Conservation (phyloP, 148 eudicot genomes). For the Camellia sinensis region DNA sequence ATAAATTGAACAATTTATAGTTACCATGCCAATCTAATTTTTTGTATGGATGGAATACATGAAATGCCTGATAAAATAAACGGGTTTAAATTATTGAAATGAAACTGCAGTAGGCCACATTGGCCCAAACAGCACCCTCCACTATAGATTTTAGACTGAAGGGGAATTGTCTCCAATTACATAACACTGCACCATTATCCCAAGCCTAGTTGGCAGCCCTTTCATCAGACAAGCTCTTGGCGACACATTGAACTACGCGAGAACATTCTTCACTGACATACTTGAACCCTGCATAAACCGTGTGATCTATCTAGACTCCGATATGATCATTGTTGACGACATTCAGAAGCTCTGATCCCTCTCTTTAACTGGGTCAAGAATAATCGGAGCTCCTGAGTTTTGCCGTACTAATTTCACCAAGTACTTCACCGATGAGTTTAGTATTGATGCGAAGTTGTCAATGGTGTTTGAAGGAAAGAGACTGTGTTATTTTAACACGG, state of each 20-base stretch:
- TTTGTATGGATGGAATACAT: too few relatives aligned
- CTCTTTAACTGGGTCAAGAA: constrained; percentile 21
- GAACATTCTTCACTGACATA: constrained; percentile 30
- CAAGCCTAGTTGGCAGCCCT: background rate
- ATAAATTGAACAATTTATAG: too few relatives aligned
- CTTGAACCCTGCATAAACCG: constrained; percentile 26
- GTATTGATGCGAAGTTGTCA: constrained; percentile 23
- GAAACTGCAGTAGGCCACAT: too few relatives aligned
- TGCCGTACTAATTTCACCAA: constrained; percentile 31
- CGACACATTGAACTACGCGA: constrained; percentile 40
- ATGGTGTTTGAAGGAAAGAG: constrained; percentile 25
- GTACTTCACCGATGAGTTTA: constrained; percentile 31
- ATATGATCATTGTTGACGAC: constrained; percentile 34
- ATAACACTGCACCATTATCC: too few relatives aligned
- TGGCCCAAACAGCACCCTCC: too few relatives aligned
- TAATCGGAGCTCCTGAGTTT: constrained; percentile 39
- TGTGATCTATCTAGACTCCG: constrained; percentile 42
- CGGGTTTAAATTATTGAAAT: too few relatives aligned
- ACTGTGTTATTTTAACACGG: constrained; percentile 46
- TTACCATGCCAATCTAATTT: too few relatives aligned
- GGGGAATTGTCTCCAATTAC: too few relatives aligned
- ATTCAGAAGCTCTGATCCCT: constrained; percentile 29
- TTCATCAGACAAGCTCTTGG: constrained; percentile 42
- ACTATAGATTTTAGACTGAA: too few relatives aligned
- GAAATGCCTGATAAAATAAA: too few relatives aligned